Percentiles rank a stretch among this genome's conserved stretches.
phyloP scores from a whole-genome alignment of 78 protist genomes.

The Tieghemostelium lacteum region DNA sequence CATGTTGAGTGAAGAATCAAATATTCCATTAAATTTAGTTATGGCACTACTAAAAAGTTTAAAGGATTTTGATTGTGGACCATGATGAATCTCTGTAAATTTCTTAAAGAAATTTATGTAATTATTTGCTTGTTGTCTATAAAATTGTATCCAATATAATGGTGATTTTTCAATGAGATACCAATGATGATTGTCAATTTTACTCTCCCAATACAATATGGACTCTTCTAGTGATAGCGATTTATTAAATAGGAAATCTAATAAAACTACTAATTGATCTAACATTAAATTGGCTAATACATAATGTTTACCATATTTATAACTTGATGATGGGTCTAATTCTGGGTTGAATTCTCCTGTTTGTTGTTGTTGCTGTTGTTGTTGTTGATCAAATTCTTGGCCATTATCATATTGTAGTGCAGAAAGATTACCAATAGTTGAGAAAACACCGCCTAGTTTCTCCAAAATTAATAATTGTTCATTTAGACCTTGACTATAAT shows the following conservation, averaged over 20 bases:
- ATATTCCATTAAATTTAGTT: background rate
- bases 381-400: background rate
- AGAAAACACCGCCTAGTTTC: background rate
- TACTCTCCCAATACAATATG: conserved; percentile 22
- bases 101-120: background rate
- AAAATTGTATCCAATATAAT: conserved; percentile 44
- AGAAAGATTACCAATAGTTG: background rate
- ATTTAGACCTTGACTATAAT: background rate
- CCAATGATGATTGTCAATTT: background rate
- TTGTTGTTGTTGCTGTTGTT: background rate
- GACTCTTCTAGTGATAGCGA: background rate
- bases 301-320: conserved; percentile 43
- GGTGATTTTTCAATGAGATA: conserved; percentile 57
- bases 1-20: no score
- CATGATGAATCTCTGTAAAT: conserved; percentile 22
- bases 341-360: background rate
- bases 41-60: background rate
- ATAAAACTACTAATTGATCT: conserved; percentile 20
- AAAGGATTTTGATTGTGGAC: background rate
- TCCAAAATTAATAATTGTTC: background rate
- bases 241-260: conserved; percentile 19
- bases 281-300: conserved; percentile 19
- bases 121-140: conserved; percentile 7
- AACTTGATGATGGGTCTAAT: conserved; percentile 35
- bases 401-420: background rate